These are phyloP conservation scores for Aureobasidium sp. DNA, from an alignment of 2,329 filamentous ascomycete species.

Conservation along the genomic window DNA sequence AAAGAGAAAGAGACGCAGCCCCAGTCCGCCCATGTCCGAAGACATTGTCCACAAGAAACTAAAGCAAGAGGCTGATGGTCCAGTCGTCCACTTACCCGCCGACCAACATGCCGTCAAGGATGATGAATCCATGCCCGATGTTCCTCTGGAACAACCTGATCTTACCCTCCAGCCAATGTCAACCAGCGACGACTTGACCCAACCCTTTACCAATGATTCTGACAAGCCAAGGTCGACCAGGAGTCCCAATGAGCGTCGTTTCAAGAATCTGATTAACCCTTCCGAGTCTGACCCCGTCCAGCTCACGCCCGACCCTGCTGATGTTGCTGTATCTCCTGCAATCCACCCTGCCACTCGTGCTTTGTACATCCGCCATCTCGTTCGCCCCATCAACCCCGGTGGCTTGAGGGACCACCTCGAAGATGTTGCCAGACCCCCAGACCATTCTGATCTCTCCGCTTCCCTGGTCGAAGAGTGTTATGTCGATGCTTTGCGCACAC, in stretches of 20 bases:
- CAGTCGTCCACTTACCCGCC: not conserved
- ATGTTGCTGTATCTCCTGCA: constrained; percentile 27
- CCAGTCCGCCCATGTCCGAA: constrained; percentile 29
- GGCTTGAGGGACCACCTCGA: constrained; percentile 63
- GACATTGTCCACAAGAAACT: constrained; percentile 39
- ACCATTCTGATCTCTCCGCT: constrained; percentile 43
- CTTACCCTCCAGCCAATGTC: constrained; percentile 11
- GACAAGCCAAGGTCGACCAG: not conserved
- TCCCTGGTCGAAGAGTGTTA: constrained; percentile 60
- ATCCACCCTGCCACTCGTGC: constrained; percentile 50
- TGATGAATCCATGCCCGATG: constrained; percentile 20
- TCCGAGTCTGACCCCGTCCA: not conserved
- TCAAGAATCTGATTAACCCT: constrained; percentile 25
- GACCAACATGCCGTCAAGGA: not conserved
- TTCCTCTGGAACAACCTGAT: constrained; percentile 16
- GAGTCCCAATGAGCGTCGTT: constrained; percentile 23
- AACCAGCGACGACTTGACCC: constrained; percentile 5
- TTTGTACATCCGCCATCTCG: constrained; percentile 84
- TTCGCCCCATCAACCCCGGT: constrained; percentile 70
- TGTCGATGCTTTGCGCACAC: constrained; percentile 78
- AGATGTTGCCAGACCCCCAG: constrained; percentile 57
- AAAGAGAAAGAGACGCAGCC: constrained; percentile 38
- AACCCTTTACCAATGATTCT: not conserved
- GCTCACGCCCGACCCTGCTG: not conserved
- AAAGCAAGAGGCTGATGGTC: constrained; percentile 24